These are phyloP conservation scores for Rubus idaeus DNA, from an alignment of 306 rosid genomes.

Conservation along the genomic window DNA sequence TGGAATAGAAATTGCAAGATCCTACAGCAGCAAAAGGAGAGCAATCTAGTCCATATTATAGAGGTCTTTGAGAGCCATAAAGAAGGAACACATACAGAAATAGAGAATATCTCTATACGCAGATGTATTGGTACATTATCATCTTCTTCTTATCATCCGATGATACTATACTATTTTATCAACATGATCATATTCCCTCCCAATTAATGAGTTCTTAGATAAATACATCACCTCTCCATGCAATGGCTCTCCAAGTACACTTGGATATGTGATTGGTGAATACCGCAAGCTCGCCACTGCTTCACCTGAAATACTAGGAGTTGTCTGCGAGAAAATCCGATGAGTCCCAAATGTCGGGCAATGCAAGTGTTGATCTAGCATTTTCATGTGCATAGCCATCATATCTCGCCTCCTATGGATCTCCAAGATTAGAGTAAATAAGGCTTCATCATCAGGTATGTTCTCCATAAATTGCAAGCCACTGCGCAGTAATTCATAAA, in stretches of 20 bases:
- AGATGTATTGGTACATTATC: not conserved
- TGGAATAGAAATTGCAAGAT: constrained; percentile 76
- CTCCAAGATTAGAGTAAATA: constrained; percentile 91
- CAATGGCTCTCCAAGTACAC: constrained; percentile 97
- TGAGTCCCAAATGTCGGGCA: constrained; percentile 97
- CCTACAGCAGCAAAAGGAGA: constrained; percentile 49
- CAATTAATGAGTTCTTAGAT: constrained; percentile 26
- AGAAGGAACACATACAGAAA: constrained; percentile 15
- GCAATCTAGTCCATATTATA: constrained; percentile 25
- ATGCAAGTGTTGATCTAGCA: constrained; percentile 98
- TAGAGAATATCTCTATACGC: not conserved
- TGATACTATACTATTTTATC: not conserved
- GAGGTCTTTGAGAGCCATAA: constrained; percentile 12
- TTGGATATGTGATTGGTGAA: constrained; percentile 89
- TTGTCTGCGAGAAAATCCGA: constrained; percentile 64
- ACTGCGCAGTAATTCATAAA: constrained; percentile 86
- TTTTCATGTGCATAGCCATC: constrained; percentile 99
- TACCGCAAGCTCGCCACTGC: constrained; percentile 60
- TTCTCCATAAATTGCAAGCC: constrained; percentile 92
- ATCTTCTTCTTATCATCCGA: constrained; percentile 1
- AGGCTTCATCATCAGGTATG: constrained; percentile 91
- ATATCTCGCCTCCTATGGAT: constrained; percentile 95
- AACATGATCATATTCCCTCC: constrained; percentile 9
- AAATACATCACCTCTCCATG: constrained; percentile 83
- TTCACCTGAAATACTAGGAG: constrained; percentile 68